phyloP scores from a whole-genome alignment of 371 early-diverging fungal genomes.

The Encephalitozoon hellem region DNA sequence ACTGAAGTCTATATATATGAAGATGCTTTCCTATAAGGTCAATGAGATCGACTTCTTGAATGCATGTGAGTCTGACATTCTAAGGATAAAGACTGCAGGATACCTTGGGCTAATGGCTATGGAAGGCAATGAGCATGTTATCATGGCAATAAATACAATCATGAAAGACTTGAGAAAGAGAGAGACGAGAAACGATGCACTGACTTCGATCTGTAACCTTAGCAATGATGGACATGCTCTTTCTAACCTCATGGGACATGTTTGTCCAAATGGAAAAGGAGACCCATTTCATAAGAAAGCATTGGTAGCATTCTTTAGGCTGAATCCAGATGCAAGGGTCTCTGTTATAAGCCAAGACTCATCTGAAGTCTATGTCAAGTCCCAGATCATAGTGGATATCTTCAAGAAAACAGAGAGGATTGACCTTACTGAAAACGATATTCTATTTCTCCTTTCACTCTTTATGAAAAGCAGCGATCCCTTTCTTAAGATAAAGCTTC shows the following conservation, averaged over 20 bases:
- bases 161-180: slow-evolving; percentile 22
- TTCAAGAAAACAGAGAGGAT: background rate
- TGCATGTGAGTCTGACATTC: background rate
- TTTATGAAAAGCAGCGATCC: background rate
- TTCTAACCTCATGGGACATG: background rate
- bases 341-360: background rate
- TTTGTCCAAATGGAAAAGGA: background rate
- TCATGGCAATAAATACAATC: slow-evolving; percentile 36
- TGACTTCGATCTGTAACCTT: slow-evolving; percentile 35
- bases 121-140: background rate
- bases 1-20: slow-evolving; percentile 9
- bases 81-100: slow-evolving; percentile 16
- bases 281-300: slow-evolving; percentile 11
- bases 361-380: slow-evolving; percentile 11
- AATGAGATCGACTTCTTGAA: slow-evolving; percentile 38
- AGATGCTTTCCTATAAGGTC: slow-evolving; percentile 9
- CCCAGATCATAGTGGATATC: slow-evolving; percentile 39
- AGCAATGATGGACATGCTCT: background rate
- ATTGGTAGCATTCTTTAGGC: background rate
- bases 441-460: slow-evolving; percentile 3
- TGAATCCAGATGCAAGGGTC: background rate
- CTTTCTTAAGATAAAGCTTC: slow-evolving; percentile 31
- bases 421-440: slow-evolving; percentile 31
- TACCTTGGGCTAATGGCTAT: slow-evolving; percentile 28
- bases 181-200: background rate